Evolutionary conservation across 192 early-diverging fungal genomes (phyloP).

Genomic region (Mycoemilia scoparia): DNA sequence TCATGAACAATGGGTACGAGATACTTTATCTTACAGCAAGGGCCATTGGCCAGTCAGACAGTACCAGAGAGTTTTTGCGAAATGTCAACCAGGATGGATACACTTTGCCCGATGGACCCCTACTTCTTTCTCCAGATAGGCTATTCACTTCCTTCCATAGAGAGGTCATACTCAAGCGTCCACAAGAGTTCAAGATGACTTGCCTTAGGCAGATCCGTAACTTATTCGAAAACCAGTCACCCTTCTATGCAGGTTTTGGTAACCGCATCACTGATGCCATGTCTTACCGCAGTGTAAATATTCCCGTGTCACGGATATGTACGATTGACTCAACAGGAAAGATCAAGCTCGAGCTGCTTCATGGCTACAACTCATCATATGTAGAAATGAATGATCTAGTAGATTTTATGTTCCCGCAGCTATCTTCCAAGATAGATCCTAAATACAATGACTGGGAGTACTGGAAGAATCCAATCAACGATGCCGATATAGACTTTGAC

Average conservation of each 20-base stretch:
- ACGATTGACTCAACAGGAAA: slow-evolving; percentile 87
- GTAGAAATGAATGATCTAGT: slow-evolving; percentile 80
- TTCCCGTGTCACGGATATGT: slow-evolving; percentile 86
- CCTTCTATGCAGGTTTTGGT: slow-evolving; percentile 94
- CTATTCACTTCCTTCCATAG: slow-evolving; percentile 81
- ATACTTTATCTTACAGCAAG: slow-evolving; percentile 87
- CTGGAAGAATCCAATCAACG: too few relatives aligned
- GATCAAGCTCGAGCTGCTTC: slow-evolving; percentile 74
- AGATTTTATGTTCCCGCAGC: slow-evolving; percentile 82
- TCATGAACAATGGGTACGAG: slow-evolving; percentile 83
- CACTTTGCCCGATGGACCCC: slow-evolving; percentile 80
- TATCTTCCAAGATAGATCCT: slow-evolving; percentile 35
- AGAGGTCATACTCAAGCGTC: slow-evolving; percentile 87
- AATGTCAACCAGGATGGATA: slow-evolving; percentile 78
- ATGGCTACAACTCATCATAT: slow-evolving; percentile 72
- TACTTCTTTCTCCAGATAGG: slow-evolving; percentile 90
- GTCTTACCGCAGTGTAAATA: slow-evolving; percentile 82
- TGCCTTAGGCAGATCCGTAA: slow-evolving; percentile 80
- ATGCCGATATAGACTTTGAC: too few relatives aligned
- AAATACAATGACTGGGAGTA: slow-evolving; percentile 74
- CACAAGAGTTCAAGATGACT: slow-evolving; percentile 94
- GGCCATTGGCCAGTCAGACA: slow-evolving; percentile 86
- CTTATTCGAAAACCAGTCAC: slow-evolving; percentile 62
- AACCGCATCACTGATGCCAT: slow-evolving; percentile 95
- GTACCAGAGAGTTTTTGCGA: slow-evolving; percentile 78